Conservation (phyloP, 1,284 basidiomycete genomes). For the Cystodermella granulosa region DNA sequence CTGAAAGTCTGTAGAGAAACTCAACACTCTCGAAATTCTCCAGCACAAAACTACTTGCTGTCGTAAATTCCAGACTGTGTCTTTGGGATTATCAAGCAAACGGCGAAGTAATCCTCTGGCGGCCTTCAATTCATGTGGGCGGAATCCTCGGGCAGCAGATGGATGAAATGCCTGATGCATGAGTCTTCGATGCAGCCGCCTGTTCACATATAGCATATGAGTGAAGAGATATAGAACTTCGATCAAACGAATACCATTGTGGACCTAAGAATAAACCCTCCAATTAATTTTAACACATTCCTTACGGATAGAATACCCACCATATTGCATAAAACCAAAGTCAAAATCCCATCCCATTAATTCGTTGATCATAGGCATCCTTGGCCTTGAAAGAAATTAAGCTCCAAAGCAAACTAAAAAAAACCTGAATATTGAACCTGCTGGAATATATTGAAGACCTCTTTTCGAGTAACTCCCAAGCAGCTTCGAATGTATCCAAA, state of each 20-base stretch:
- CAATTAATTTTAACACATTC: neutral
- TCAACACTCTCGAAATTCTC: no score
- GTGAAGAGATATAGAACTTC: neutral
- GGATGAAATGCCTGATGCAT: constrained; percentile 22
- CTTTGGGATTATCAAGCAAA: constrained; percentile 17
- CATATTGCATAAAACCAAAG: constrained; percentile 11
- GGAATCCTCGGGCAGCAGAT: constrained; percentile 11
- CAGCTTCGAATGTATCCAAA: constrained; percentile 12
- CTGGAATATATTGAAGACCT: constrained; percentile 17
- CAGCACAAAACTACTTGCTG: no score
- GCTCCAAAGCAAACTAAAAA: neutral
- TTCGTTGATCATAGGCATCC: constrained; percentile 11
- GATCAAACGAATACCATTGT: constrained; percentile 10
- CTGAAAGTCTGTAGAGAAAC: neutral
- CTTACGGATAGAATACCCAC: neutral
- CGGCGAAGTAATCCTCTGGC: constrained; percentile 14
- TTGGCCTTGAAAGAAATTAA: constrained; percentile 3
- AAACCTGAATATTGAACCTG: constrained; percentile 4
- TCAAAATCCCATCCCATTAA: constrained; percentile 15
- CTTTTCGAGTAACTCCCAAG: constrained; percentile 15
- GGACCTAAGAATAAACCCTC: constrained; percentile 6
- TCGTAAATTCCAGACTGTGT: constrained; percentile 8
- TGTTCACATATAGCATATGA: constrained; percentile 1
- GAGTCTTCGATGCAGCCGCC: constrained; percentile 21
- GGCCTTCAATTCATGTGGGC: constrained; percentile 12